Base-by-base conservation (phyloP, 2,329 filamentous ascomycete species). In the Elsinoe fawcettii region DNA sequence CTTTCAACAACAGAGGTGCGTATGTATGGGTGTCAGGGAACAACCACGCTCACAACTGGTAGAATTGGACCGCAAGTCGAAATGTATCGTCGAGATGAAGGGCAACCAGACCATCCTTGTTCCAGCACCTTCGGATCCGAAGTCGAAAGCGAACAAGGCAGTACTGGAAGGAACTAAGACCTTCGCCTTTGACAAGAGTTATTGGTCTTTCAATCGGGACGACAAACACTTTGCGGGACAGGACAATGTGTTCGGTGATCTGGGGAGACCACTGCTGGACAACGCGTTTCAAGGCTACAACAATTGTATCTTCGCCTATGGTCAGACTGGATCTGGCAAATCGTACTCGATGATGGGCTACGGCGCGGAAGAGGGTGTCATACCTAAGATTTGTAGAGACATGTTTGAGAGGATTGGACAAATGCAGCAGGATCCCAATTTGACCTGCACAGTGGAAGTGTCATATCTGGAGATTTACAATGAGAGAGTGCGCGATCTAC, bases 341-440 rank as follows among this genome's bases (percentile, higher is more conserved):
- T 96, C 90, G 14, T 99, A 99, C 73, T 96, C 91, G 30, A 99
- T 99, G 92, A 99, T 99, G 93, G 93, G 93, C 51, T 99, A 97
- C 74, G 93, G 93, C 56, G 87, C 92, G 67, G 92, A 99, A 68
- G 82, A 90, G 58, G 93, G 93, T 71, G 93, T 99, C 62, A 97
- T 97, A 61, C 93, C 95, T 46, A 88, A 85, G 67, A 99, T 99
- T 75, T 99, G 93, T 72, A 88, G 93, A 75, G 87, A 96, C 67
- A 97, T 99, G 90, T 99, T 99, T 71, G 83, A 86, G 68, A 81
- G 92, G 62, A 99, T 99, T 68, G 76, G 76, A 23, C 74, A 75
- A 51, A 77, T 92, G 66, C 77, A 81, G 61, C 70, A 79, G 64
- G 90, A 96, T 72, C 85, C 84, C 65, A 85, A 86, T 65, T 77